These are phyloP conservation scores for Aspergillus eucalypticola DNA, from an alignment of 2,329 filamentous ascomycete genomes.

Conservation along the genomic window DNA sequence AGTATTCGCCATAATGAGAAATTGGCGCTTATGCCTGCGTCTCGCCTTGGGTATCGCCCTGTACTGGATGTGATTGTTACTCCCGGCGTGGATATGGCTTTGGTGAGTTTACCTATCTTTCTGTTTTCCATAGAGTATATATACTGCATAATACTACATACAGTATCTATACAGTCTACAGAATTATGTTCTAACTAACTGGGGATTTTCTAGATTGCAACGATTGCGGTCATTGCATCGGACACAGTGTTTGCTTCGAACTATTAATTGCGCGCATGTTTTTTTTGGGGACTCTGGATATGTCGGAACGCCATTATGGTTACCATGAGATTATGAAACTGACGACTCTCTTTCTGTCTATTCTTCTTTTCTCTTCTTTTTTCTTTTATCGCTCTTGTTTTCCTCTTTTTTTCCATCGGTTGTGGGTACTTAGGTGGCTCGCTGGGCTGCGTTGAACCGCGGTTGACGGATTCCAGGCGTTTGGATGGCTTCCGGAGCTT, in stretches of 20 bases:
- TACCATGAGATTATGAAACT: neutral
- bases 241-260: constrained; percentile 24
- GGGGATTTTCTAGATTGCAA: constrained; percentile 14
- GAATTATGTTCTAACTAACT: neutral
- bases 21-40: constrained; percentile 18
- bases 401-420: too few relatives aligned
- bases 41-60: constrained; percentile 24
- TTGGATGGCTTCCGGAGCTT: neutral
- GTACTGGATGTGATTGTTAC: constrained; percentile 27
- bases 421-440: neutral
- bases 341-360: neutral
- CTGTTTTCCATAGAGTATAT: neutral
- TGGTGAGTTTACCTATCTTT: constrained; percentile 19
- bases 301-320: neutral
- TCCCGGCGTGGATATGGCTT: constrained; percentile 26
- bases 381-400: neutral
- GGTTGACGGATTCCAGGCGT: neutral
- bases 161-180: neutral
- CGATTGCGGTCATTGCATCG: constrained; percentile 23
- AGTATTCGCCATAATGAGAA: constrained; percentile 22
- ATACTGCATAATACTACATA: neutral
- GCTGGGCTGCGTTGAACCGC: neutral
- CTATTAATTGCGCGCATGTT: neutral
- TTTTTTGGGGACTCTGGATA: neutral
- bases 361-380: neutral